Evolutionary conservation across 495 filamentous ascomycete species (phyloP).

Genomic region (Tuber indicum): DNA sequence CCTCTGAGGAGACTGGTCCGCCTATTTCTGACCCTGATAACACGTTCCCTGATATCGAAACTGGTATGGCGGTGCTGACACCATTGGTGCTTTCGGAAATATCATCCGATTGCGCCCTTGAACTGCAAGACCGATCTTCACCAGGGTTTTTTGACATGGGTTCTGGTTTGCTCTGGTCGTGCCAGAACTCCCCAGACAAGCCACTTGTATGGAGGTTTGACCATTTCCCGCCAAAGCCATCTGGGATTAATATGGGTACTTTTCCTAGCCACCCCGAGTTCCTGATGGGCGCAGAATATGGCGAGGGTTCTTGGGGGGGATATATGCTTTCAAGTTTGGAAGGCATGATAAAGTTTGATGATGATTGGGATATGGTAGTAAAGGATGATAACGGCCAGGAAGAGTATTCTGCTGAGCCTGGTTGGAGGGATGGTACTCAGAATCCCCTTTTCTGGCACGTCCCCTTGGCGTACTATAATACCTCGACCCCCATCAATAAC

Average conservation of each 20-base stretch:
- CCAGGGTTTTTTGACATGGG: slow-evolving; percentile 32
- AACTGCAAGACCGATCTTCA: neutral
- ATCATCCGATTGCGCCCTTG: slow-evolving; percentile 14
- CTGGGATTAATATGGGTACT: slow-evolving; percentile 15
- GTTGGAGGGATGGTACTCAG: slow-evolving; percentile 37
- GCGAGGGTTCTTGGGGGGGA: slow-evolving; percentile 27
- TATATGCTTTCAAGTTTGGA: slow-evolving; percentile 27
- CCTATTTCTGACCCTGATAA: slow-evolving; percentile 30
- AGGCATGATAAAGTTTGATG: slow-evolving; percentile 21
- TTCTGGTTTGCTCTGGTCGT: slow-evolving; percentile 33
- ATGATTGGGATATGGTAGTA: slow-evolving; percentile 5
- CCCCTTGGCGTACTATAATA: slow-evolving; percentile 31
- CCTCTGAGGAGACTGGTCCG: slow-evolving; percentile 33
- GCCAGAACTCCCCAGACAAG: slow-evolving; percentile 18
- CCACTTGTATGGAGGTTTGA: slow-evolving; percentile 30
- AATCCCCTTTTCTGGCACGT: slow-evolving; percentile 33
- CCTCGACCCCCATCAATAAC: neutral
- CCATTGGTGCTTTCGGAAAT: slow-evolving; percentile 21
- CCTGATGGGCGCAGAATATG: slow-evolving; percentile 27
- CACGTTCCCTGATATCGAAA: slow-evolving; percentile 32
- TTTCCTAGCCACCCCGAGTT: slow-evolving; percentile 21
- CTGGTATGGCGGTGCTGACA: slow-evolving; percentile 14
- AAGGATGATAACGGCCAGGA: neutral
- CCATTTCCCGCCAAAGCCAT: slow-evolving; percentile 4
- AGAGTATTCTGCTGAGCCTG: slow-evolving; percentile 9